A percentile compares a stretch with the other conserved stretches of the same genome.
These are phyloP conservation scores for Colletotrichum neosansevieriae DNA, from an alignment of 2,329 filamentous ascomycete genomes.

Conservation along the genomic window DNA sequence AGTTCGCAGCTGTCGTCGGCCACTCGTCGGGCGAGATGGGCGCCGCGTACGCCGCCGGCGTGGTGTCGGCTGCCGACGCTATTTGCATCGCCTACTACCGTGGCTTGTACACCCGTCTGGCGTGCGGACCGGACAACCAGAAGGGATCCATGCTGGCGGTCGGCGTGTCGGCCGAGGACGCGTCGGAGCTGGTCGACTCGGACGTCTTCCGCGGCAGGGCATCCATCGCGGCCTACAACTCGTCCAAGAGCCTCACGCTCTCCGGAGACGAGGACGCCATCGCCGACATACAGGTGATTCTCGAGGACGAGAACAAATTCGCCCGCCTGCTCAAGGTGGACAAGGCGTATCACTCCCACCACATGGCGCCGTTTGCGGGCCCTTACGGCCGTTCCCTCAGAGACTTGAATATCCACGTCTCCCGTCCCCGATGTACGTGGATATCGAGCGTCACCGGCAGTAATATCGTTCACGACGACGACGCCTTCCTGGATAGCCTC, in stretches of 20 bases:
- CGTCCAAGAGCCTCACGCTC: constrained; percentile 42
- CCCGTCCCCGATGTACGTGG: background rate
- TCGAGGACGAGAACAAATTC: background rate
- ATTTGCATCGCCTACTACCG: too few species aligned
- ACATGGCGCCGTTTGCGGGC: background rate
- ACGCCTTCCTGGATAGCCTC: background rate
- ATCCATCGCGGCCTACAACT: constrained; percentile 43
- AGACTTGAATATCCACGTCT: background rate
- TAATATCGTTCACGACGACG: background rate
- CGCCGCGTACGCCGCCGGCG: too few species aligned
- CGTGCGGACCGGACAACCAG: too few species aligned
- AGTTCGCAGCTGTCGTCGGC: background rate
- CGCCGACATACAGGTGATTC: background rate
- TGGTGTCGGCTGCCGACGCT: too few species aligned
- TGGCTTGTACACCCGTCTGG: too few species aligned
- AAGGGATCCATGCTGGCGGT: too few species aligned
- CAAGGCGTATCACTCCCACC: background rate
- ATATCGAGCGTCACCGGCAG: background rate
- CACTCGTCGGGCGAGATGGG: too few species aligned
- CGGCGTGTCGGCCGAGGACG: constrained; percentile 25
- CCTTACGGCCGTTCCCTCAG: background rate
- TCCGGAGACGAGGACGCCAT: background rate
- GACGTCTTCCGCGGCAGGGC: constrained; percentile 38
- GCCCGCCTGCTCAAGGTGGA: background rate
- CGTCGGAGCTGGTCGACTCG: constrained; percentile 15